Conservation (phyloP, 768 basidiomycete genomes). For the Pholiota microspora region DNA sequence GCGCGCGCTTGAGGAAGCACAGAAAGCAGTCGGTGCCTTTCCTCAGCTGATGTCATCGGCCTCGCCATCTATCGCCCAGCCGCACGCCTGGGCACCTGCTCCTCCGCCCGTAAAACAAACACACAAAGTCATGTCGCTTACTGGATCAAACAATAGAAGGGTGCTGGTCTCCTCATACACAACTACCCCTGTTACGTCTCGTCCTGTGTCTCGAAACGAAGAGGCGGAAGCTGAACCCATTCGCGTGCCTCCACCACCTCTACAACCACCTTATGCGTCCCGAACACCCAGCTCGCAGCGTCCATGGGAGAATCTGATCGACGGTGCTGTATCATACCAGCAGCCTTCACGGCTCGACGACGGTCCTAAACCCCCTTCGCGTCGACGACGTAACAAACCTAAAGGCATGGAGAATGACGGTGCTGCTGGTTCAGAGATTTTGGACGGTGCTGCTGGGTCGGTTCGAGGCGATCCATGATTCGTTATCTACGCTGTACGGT, state of each 20-base stretch:
- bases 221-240: constrained; percentile 29
- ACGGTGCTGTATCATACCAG: constrained; percentile 33
- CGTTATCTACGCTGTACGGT: not conserved
- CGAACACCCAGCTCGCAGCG: constrained; percentile 23
- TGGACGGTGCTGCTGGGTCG: not conserved
- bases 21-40: constrained; percentile 57
- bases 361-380: not conserved
- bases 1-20: constrained; percentile 44
- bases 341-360: constrained; percentile 20
- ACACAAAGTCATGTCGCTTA: constrained; percentile 61
- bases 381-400: constrained; percentile 5
- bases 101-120: constrained; percentile 32
- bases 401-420: constrained; percentile 11
- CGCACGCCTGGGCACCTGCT: constrained; percentile 5
- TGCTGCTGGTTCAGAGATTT: not conserved
- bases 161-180: constrained; percentile 56
- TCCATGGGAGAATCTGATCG: constrained; percentile 45
- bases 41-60: constrained; percentile 42
- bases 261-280: constrained; percentile 36
- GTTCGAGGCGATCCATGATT: not conserved
- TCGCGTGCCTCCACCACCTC: constrained; percentile 37
- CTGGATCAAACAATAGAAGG: constrained; percentile 37
- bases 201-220: constrained; percentile 28
- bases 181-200: constrained; percentile 35
- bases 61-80: constrained; percentile 9